Base-by-base conservation (phyloP, 2,329 filamentous ascomycete species). In the Parascedosporium putredinis region DNA sequence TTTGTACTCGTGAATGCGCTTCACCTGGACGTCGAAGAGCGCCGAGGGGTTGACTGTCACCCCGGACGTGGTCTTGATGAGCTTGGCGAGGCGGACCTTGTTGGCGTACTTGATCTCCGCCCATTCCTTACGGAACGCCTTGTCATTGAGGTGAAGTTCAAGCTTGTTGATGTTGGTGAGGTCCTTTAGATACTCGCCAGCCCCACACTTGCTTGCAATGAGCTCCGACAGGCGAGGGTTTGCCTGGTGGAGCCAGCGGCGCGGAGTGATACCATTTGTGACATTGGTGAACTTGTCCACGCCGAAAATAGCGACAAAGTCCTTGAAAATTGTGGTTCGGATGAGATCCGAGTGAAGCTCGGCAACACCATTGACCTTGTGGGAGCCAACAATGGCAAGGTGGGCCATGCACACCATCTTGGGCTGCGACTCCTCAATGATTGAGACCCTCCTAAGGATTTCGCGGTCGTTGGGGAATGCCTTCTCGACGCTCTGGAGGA, bases 1-100 rank as follows among this genome's bases (percentile, higher is more conserved):
- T 78, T 98, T 98, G 73, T 98, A 98, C 68, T 98, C 93, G 67
- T 98, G 93, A 57, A 98, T 98, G 62, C 93, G 86, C 77, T 98
- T 98, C 60, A 98, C 93, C 63, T 98, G 93, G 9, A 98, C 86
- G 63, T 98, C 93, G 59, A 98, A 98, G 16, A 98, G 76, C 0
- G 91, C 79, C 8, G 84, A 72, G 0, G 93, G 91, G 65, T 95
- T 93, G 64, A 98, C 88, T 3, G 76, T 81, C 51, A 95, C 78
- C 25, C 84, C 85, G 2, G 83, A 87, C 5, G 84, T 83, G 25
- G 80, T 75, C 71, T 93, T 88, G 71, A 98, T 96, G 66, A 93
- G 87, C 64, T 89, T 86, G 42, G 93, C 90, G 50, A 98, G 78
- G 46, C 87, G 83, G 53, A 94, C 81, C 70, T 98, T 98, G 78